A percentile compares a stretch with the other conserved stretches of the same genome.
These are phyloP conservation scores for Dryadomyces quercivorus DNA, from an alignment of 2,329 filamentous ascomycete genomes.

Conservation along the genomic window DNA sequence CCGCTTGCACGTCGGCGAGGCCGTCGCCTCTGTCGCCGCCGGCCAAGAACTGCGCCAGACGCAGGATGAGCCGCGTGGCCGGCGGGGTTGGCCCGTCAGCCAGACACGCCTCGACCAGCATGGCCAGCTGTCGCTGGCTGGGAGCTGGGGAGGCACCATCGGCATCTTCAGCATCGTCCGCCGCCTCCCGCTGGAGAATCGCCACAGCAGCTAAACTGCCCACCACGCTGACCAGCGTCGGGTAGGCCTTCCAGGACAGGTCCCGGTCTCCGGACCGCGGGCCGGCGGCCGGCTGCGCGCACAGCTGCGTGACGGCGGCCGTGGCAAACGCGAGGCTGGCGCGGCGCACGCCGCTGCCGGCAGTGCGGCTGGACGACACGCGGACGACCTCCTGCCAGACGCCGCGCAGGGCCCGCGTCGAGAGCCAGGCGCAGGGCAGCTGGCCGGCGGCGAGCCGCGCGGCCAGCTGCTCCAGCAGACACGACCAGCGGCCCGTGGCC, in stretches of 20 bases:
- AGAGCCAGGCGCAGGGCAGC: constrained; percentile 31
- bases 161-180: no score
- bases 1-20: neutral
- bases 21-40: neutral
- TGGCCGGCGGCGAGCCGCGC: constrained; percentile 20
- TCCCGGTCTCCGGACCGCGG: neutral
- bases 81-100: neutral
- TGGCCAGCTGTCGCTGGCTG: neutral
- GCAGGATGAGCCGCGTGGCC: neutral
- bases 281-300: neutral
- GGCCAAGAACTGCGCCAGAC: neutral
- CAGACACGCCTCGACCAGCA: neutral
- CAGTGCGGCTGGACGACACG: constrained; percentile 18
- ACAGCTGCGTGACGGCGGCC: constrained; percentile 6
- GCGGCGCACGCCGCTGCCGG: constrained; percentile 7
- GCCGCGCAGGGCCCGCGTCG: constrained; percentile 25
- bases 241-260: constrained; percentile 13
- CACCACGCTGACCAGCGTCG: constrained; percentile 28
- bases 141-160: no score
- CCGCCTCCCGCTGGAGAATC: constrained; percentile 16
- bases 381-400: constrained; percentile 28
- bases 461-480: constrained; percentile 25
- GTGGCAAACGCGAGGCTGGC: constrained; percentile 21
- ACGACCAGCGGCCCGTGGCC: constrained; percentile 18
- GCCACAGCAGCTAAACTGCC: constrained; percentile 26